Percentiles rank a stretch among this genome's conserved stretches.
Conservation (phyloP, 1,284 basidiomycete species). For the Clitocybe nebularis region DNA sequence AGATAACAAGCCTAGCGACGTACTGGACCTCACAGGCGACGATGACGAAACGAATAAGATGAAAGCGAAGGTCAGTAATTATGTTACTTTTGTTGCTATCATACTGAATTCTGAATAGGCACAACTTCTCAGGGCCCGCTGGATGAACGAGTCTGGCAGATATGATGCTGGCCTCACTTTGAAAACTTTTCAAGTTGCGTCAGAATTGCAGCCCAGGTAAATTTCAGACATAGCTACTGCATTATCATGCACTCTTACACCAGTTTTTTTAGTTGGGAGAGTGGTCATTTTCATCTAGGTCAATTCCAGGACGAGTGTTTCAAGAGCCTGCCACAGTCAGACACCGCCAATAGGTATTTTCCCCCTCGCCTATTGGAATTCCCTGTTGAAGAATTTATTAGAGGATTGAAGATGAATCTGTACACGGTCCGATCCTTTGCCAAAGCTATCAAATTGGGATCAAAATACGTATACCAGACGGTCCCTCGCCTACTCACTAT, state of each 20-base stretch:
- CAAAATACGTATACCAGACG: slow-evolving; percentile 96
- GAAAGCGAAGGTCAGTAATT: slow-evolving; percentile 65
- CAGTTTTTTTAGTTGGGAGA: slow-evolving; percentile 67
- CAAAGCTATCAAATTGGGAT: slow-evolving; percentile 77
- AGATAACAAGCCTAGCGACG: slow-evolving; percentile 33
- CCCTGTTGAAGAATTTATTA: slow-evolving; percentile 24
- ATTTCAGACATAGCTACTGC: slow-evolving; percentile 18
- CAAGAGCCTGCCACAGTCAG: slow-evolving; percentile 46
- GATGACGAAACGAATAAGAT: slow-evolving; percentile 46
- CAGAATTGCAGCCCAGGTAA: slow-evolving; percentile 55
- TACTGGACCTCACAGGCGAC: slow-evolving; percentile 57
- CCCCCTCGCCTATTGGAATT: neutral
- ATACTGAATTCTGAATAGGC: slow-evolving; percentile 49
- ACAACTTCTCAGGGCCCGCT: slow-evolving; percentile 83
- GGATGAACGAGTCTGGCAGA: slow-evolving; percentile 90
- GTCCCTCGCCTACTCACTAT: slow-evolving; percentile 92
- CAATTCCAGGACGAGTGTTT: slow-evolving; percentile 81
- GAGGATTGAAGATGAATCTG: slow-evolving; percentile 56
- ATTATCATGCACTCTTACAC: slow-evolving; percentile 7
- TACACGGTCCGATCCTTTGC: slow-evolving; percentile 70
- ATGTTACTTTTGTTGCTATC: neutral
- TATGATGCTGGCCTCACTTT: slow-evolving; percentile 70
- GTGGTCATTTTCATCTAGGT: slow-evolving; percentile 81
- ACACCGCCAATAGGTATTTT: slow-evolving; percentile 49
- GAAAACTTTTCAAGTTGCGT: slow-evolving; percentile 55